Evolutionary conservation across 2,329 filamentous ascomycete species (phyloP).

Genomic region (Intubia oerlemansii): DNA sequence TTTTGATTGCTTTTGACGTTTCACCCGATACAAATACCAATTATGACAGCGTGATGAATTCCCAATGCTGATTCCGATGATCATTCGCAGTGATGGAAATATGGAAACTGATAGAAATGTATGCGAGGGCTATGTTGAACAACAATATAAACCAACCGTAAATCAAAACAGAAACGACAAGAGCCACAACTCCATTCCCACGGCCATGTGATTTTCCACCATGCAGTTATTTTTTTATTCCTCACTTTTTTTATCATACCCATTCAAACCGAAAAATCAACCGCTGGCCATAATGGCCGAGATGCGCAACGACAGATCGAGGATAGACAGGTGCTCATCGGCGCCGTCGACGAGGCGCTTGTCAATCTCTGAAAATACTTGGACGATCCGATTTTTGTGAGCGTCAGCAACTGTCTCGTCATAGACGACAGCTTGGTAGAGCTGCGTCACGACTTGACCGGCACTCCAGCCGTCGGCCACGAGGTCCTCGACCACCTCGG

Average conservation of each 20-base stretch:
- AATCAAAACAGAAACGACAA: not conserved
- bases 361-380: conserved; percentile 82
- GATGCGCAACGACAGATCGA: conserved; percentile 69
- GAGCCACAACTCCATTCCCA: no score
- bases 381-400: conserved; percentile 78
- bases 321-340: conserved; percentile 79
- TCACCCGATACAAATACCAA: no score
- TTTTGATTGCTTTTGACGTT: no score
- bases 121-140: no score
- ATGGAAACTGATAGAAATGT: no score
- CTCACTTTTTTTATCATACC: no score
- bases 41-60: no score
- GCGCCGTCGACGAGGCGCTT: conserved; percentile 87
- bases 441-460: conserved; percentile 56
- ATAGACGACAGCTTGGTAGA: conserved; percentile 65
- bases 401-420: conserved; percentile 67
- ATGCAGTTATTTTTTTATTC: no score
- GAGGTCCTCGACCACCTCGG: conserved; percentile 68
- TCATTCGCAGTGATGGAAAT: no score
- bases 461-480: conserved; percentile 96
- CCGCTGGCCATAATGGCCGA: conserved; percentile 46
- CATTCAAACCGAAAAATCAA: not conserved
- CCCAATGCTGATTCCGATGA: no score
- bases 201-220: not conserved
- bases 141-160: not conserved